Conservation (phyloP, 306 rosid genomes). For the Acacia confusa region DNA sequence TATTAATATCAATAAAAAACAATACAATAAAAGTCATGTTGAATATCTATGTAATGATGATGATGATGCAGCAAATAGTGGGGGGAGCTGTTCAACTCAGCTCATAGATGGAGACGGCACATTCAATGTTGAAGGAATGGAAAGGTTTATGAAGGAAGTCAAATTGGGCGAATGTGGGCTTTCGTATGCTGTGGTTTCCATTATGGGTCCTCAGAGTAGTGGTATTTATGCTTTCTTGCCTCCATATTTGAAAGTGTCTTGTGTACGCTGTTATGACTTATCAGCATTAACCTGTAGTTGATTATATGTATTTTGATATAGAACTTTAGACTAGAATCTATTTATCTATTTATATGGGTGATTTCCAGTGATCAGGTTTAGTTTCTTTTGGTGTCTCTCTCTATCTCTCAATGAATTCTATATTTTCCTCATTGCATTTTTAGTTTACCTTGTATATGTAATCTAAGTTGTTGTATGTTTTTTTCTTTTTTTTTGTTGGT, state of each 20-base stretch:
- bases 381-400: not conserved
- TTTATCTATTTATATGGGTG: not conserved
- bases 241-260: not conserved
- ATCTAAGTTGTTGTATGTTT: conserved; percentile 5
- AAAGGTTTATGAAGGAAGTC: conserved; percentile 73
- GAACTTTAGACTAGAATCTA: not conserved
- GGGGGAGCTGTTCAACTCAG: conserved; percentile 69
- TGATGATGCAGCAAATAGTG: conserved; percentile 47
- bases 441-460: conserved; percentile 5
- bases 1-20: not conserved
- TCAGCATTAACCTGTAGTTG: conserved; percentile 19
- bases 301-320: not conserved
- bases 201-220: conserved; percentile 99
- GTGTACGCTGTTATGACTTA: conserved; percentile 5
- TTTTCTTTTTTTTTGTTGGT: not conserved
- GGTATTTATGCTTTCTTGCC: conserved; percentile 70
- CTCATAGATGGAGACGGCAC: conserved; percentile 91
- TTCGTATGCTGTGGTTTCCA: conserved; percentile 91
- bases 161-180: conserved; percentile 91
- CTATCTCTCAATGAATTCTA: not conserved
- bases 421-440: conserved; percentile 8
- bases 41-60: conserved; percentile 9
- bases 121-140: conserved; percentile 75
- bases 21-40: not conserved
- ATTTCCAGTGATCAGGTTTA: conserved; percentile 12